Conservation (phyloP, 2,329 filamentous ascomycete species). For the Zymoseptoria pseudotritici region DNA sequence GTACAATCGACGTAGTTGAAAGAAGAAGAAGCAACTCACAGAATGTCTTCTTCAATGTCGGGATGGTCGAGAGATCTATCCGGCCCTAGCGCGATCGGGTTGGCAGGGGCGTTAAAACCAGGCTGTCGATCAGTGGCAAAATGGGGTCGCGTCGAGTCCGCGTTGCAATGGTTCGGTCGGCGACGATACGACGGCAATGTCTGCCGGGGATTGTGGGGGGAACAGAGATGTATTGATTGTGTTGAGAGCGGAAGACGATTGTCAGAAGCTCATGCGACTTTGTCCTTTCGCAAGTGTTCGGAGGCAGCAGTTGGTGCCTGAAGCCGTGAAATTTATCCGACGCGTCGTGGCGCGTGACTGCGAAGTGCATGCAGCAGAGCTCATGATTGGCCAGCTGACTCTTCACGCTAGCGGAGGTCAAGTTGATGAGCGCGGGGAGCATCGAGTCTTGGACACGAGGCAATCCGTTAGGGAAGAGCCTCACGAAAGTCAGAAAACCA, state of each 20-base stretch:
- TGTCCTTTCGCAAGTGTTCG: not conserved
- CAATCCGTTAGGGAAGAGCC: too few relatives aligned
- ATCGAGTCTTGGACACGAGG: too few relatives aligned
- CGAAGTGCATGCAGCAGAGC: not conserved
- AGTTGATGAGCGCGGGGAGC: not conserved
- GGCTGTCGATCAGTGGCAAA: not conserved
- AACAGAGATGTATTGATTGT: not conserved
- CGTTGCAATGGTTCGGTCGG: not conserved
- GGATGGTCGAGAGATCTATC: not conserved
- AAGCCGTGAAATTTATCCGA: not conserved
- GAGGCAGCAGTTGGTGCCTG: not conserved
- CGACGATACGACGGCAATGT: not conserved
- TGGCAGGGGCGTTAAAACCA: not conserved
- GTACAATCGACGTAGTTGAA: not conserved
- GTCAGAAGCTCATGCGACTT: not conserved
- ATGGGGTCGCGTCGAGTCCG: not conserved
- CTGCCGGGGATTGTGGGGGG: not conserved
- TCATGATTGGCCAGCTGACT: not conserved
- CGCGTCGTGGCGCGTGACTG: not conserved
- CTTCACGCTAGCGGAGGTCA: not conserved
- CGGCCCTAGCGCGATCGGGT: not conserved
- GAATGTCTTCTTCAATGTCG: not conserved
- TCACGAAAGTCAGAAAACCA: too few relatives aligned
- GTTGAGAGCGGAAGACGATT: not conserved
- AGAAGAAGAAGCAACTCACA: not conserved